Base-by-base conservation (phyloP, 1,284 basidiomycete species). In the Tilletia walkeri region DNA sequence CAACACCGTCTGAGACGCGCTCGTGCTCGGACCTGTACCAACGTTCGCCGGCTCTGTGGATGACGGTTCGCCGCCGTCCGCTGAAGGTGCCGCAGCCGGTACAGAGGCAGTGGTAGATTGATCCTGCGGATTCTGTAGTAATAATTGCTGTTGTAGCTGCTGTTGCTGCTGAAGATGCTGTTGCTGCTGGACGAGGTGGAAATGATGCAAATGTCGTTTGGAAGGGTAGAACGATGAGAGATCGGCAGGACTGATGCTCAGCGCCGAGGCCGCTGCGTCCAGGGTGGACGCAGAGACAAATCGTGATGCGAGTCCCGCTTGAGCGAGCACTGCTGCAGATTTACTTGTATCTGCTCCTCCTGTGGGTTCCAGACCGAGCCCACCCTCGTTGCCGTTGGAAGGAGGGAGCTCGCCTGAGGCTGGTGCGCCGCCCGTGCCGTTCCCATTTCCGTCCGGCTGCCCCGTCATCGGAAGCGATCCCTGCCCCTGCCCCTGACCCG, bases 181-280 rank as follows among this genome's bases (percentile, higher is more conserved):
- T 14, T 41, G 36, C 18, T 39, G 59, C 36, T 63, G 59, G 5
- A 63, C 18, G 1, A 63, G 1, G 14, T 63, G 59, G 54, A 56
- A 56, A 14, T 56, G 54, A 30, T 56, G 54, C 20, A 56, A 30
- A 20, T 20, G 24, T 3, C 54, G 54, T 34, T 34, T 56, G 20
- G 54, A 56, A 12, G 54, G 54, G 24, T 56, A 56, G 24, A 56
- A 56, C 20, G 54, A 56, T 12, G 54, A 56, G 2, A 56, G 20
- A 34, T 56, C 54, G 24, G 54, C 54, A 34, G 20, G 20, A 34
- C 54, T 56, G 18, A 56, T 34, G 12, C 34, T 56, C 10, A 30
- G 34, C 54, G 54, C 54, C 24, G 54, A 53, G 7, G 50, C 50
- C 6, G 50, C 50, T 18, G 50, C 50, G 50, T 53, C 50, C 1